phyloP scores from a whole-genome alignment of 1,284 basidiomycete species.

The Rhodofomes roseus region DNA sequence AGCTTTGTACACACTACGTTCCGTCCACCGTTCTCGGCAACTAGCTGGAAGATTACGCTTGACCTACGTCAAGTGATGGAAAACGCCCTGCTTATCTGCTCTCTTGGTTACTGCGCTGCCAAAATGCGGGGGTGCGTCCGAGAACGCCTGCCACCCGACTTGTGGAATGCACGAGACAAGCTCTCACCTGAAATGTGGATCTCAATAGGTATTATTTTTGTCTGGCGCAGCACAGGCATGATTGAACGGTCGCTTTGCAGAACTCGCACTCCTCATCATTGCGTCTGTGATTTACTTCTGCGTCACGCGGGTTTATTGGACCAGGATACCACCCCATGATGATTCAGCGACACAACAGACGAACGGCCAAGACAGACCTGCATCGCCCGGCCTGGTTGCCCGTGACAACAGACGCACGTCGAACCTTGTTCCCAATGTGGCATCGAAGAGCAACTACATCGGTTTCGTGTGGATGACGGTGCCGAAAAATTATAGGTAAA shows the following conservation, averaged over 20 bases:
- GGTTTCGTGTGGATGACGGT: constrained; percentile 88
- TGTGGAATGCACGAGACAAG: constrained; percentile 30
- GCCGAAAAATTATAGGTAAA: constrained; percentile 77
- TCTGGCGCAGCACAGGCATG: neutral
- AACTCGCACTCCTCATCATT: constrained; percentile 54
- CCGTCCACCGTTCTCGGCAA: constrained; percentile 37
- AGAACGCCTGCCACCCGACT: constrained; percentile 22
- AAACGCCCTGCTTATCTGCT: constrained; percentile 48
- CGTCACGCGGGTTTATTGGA: constrained; percentile 53
- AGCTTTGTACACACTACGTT: constrained; percentile 38
- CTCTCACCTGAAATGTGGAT: constrained; percentile 36
- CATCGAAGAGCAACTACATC: constrained; percentile 45
- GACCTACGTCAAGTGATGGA: constrained; percentile 58
- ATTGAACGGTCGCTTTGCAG: constrained; percentile 30
- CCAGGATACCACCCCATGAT: constrained; percentile 23
- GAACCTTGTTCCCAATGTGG: constrained; percentile 19
- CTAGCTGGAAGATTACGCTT: constrained; percentile 41
- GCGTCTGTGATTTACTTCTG: constrained; percentile 60
- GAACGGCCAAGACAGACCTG: constrained; percentile 27
- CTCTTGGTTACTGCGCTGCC: constrained; percentile 41
- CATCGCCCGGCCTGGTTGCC: constrained; percentile 36
- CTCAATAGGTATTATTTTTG: constrained; percentile 35
- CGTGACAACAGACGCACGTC: constrained; percentile 41
- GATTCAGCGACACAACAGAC: constrained; percentile 23
- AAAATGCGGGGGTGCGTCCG: constrained; percentile 25